Evolutionary conservation across 164 flowering plant species (phyloP), one percentile per base, ranked within the genome.

Genomic region (Santalum album): DNA sequence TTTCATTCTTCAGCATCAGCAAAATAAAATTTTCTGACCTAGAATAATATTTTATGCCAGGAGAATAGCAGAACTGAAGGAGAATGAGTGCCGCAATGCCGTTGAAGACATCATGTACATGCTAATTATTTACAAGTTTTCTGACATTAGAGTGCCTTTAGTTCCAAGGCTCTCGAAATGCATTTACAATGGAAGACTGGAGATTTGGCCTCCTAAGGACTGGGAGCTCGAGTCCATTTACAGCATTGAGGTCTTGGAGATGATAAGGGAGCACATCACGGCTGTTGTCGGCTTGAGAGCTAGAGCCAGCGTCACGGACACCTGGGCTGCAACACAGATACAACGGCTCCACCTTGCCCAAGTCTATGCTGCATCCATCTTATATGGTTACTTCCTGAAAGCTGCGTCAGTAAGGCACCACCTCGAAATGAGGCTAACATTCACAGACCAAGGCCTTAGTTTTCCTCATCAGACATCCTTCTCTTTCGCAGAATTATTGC

Each of bases 31-130:
- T 42, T 25, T 25, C 35, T 15, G 55, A 12, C 54, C 59, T 65
- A 26, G 58, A 54, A 1, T 26, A 26, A 45, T 54, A n/a, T 27
- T 26, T 66, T 42, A 57, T 54, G n/a, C 45, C 84, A 91, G 96
- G 80, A 78, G 94, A 70, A 86, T 91, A 65, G 90, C 96, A 1
- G 87, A 80, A 63, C 55, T 88, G 57, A 84, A 78, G 59, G 82
- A 76, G 44, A 25, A 27, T 0, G 85, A 86, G 25, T 78, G 83
- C 58, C 79, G 71, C 66, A 53, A 60, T 45, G 86, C 86, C 0
- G 67, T 84, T 24, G 86, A 88, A 74, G 98, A 91, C 65, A 76
- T 83, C 29, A 78, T 88, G 77, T 91, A 86, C 65, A 71, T 84
- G 86, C 44, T 79, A 39, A 70, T 91, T 39, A 62, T 75, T 39